These are phyloP conservation scores for Stentor coeruleus DNA, from an alignment of 73 alveolate genomes.

Conservation along the genomic window DNA sequence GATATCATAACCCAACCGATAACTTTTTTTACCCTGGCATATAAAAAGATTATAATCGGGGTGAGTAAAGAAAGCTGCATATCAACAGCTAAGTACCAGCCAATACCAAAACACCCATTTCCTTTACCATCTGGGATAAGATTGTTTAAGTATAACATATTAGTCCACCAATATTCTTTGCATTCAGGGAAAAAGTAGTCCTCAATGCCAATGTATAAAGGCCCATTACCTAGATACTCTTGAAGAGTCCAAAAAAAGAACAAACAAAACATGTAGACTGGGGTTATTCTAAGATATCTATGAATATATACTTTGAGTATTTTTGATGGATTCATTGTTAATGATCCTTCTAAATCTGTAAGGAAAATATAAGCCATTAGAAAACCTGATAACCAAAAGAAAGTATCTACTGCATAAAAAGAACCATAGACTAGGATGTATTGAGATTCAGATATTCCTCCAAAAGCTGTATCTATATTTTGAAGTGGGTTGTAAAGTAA, in stretches of 20 bases:
- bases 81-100: slow-evolving; percentile 46
- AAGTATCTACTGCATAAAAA: slow-evolving; percentile 36
- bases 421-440: slow-evolving; percentile 19
- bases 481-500: too few relatives aligned
- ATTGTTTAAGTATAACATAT: background rate
- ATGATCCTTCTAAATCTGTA: background rate
- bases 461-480: too few relatives aligned
- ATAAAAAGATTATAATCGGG: background rate
- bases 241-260: background rate
- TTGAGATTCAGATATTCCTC: too few relatives aligned
- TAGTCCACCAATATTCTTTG: slow-evolving; percentile 20
- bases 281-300: slow-evolving; percentile 37
- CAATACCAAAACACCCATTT: slow-evolving; percentile 29
- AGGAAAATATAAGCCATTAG: slow-evolving; percentile 24
- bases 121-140: slow-evolving; percentile 7
- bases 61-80: slow-evolving; percentile 33
- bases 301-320: slow-evolving; percentile 29
- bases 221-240: slow-evolving; percentile 34
- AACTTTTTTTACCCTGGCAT: background rate
- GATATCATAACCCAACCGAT: background rate
- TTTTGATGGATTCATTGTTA: background rate
- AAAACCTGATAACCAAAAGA: slow-evolving; percentile 31
- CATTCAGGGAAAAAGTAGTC: background rate
- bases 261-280: background rate
- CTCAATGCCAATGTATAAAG: slow-evolving; percentile 25